Evolutionary conservation across 306 rosid species (phyloP).

Genomic region (Prunus armeniaca): DNA sequence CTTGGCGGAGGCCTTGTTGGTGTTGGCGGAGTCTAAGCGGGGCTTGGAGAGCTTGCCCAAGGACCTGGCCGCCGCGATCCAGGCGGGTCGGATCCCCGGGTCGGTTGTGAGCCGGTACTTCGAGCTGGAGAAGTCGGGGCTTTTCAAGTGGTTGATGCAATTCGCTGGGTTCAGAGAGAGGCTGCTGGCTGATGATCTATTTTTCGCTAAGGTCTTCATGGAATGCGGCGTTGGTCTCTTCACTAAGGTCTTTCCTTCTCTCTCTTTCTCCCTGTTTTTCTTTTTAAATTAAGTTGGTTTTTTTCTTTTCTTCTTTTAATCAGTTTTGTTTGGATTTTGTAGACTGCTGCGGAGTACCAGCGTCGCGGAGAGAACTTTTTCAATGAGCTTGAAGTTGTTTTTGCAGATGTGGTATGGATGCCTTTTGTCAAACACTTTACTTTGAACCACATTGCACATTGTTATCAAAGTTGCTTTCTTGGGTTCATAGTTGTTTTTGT

Average conservation of each 20-base stretch:
- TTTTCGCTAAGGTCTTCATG: constrained; percentile 71
- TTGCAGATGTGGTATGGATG: constrained; percentile 87
- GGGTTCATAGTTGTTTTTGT: neutral
- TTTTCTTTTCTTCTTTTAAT: neutral
- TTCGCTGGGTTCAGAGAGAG: constrained; percentile 82
- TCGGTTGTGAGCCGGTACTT: constrained; percentile 61
- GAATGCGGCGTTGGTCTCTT: constrained; percentile 96
- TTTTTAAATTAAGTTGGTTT: neutral
- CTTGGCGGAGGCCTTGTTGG: constrained; percentile 51
- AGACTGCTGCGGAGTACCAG: constrained; percentile 98
- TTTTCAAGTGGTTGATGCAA: constrained; percentile 81
- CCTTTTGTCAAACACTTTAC: neutral
- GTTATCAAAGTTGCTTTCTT: neutral
- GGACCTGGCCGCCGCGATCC: constrained; percentile 73
- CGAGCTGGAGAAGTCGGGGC: constrained; percentile 60
- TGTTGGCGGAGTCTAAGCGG: constrained; percentile 67
- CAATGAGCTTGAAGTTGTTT: constrained; percentile 87
- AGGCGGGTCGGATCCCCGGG: constrained; percentile 75
- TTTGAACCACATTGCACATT: neutral
- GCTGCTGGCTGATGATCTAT: constrained; percentile 87
- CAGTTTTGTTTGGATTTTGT: constrained; percentile 17
- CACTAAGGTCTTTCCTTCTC: constrained; percentile 58
- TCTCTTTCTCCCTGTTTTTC: neutral
- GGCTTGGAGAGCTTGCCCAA: constrained; percentile 63
- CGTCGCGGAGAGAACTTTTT: constrained; percentile 83